Conservation (phyloP, 1,284 basidiomycete species). For the Irpex sp. region DNA sequence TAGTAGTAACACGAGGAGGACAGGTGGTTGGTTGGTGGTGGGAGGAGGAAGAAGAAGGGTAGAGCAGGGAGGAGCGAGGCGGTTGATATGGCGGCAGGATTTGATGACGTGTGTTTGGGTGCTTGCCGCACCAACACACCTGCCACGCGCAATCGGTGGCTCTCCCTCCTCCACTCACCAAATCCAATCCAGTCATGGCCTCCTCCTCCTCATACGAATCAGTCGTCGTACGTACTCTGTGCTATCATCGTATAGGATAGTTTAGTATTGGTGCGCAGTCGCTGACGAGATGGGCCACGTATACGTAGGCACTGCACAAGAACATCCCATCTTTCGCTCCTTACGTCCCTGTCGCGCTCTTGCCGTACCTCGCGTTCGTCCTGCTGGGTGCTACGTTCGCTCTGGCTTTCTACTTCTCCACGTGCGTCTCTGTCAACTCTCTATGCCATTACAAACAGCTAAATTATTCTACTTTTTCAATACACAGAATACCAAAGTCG, state of each 20-base stretch:
- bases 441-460: neutral
- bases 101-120: slow-evolving; percentile 49
- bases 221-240: slow-evolving; percentile 34
- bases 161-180: slow-evolving; percentile 1
- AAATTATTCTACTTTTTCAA: neutral
- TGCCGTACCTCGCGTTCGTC: slow-evolving; percentile 74
- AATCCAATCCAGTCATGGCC: slow-evolving; percentile 22
- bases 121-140: neutral
- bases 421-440: slow-evolving; percentile 46
- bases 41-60: slow-evolving; percentile 17
- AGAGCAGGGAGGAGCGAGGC: slow-evolving; percentile 15
- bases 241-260: too few species aligned
- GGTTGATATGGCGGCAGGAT: slow-evolving; percentile 39
- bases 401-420: slow-evolving; percentile 87
- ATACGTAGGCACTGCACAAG: slow-evolving; percentile 46
- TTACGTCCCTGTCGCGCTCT: slow-evolving; percentile 54
- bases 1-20: neutral
- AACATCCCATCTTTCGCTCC: slow-evolving; percentile 64
- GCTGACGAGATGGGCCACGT: neutral
- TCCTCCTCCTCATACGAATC: slow-evolving; percentile 30
- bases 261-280: too few species aligned
- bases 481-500: slow-evolving; percentile 65
- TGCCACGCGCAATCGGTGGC: slow-evolving; percentile 29
- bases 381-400: slow-evolving; percentile 72
- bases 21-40: slow-evolving; percentile 7